Percentiles rank a stretch among this genome's conserved stretches.
Evolutionary conservation across 495 filamentous ascomycete species (phyloP).

Genomic region (Bacidia rubella): DNA sequence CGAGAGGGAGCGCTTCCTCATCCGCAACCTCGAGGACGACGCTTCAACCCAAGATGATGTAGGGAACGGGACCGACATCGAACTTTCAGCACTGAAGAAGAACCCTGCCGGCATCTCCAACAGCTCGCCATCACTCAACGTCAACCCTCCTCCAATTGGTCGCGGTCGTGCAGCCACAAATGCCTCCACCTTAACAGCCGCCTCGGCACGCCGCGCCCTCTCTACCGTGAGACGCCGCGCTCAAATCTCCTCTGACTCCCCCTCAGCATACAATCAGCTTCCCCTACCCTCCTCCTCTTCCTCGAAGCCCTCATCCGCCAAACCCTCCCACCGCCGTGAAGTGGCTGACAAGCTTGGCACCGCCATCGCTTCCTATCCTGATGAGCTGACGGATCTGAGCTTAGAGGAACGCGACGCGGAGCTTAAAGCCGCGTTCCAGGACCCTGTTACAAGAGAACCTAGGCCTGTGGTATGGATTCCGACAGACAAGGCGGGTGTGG

Average conservation of each 20-base stretch:
- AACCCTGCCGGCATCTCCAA: not conserved
- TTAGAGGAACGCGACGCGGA: conserved; percentile 79
- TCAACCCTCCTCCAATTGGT: not conserved
- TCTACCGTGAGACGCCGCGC: not conserved
- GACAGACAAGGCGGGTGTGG: conserved; percentile 78
- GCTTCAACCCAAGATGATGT: conserved; percentile 32
- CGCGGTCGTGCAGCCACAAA: not conserved
- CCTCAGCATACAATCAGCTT: not conserved
- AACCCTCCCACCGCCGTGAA: conserved; percentile 11
- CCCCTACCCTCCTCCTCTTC: not conserved
- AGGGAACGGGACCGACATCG: conserved; percentile 31
- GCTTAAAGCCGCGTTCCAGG: conserved; percentile 87
- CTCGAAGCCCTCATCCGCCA: not conserved
- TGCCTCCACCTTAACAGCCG: not conserved
- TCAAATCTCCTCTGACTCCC: not conserved
- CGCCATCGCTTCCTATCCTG: conserved; percentile 51
- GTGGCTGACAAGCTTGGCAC: conserved; percentile 15
- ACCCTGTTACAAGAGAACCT: conserved; percentile 72
- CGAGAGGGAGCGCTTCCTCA: conserved; percentile 71
- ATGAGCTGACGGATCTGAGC: conserved; percentile 85
- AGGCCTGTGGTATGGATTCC: conserved; percentile 90
- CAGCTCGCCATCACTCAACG: not conserved
- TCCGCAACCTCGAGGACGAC: conserved; percentile 43
- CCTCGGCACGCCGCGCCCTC: not conserved
- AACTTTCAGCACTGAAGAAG: conserved; percentile 12